Base-by-base conservation (phyloP, 2,329 filamentous ascomycete genomes). In the Cytospora piceae region DNA sequence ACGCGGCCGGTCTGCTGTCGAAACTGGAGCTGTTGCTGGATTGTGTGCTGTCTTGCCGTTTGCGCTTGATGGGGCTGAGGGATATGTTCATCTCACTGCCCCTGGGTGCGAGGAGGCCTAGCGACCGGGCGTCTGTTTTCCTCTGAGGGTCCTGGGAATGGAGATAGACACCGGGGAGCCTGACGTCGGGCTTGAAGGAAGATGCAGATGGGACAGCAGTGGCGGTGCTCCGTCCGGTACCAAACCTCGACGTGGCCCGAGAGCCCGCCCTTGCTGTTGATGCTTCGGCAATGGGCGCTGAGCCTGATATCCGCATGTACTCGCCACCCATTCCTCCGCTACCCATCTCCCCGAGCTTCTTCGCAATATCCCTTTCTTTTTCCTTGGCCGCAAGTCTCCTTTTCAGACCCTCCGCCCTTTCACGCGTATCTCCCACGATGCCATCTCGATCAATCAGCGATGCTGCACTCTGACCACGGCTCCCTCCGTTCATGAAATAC, bases 331-430 rank as follows among this genome's bases (percentile, higher is more conserved):
- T 84, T 7, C 88, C 88, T 24, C 52, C 57, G 58, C 80, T 83
- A 12, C 90, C 90, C 66, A 88, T 79, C 59, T 84, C 79, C 12
- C 86, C 86, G 2, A 95, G 81, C 70, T 86, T 87, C 73, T 86
- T 87, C 69, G 88, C 90, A 58, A 95, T 83, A 29, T 92, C 88
- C 24, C 87, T 82, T 75, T 94, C 92, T 72, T 86, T 89, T 75
- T 94, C 90, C 71, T 87, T 85, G 17, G 85, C 85, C 7, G 87
- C 85, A 7, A 93, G 79, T 4, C 84, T 84, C 64, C 87, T 83
- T 68, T 87, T 88, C 70, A 91, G 77, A 22, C 85, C 84, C 69
- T 93, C 91, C 60, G 87, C 85, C 66, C 85, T 83, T 71, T 87
- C 87, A 34, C 82, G 84, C 37, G 85, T 83, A 63, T 88, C 84